Base-by-base conservation (phyloP, 371 early-diverging fungal genomes). In the Mucor mucedo region DNA sequence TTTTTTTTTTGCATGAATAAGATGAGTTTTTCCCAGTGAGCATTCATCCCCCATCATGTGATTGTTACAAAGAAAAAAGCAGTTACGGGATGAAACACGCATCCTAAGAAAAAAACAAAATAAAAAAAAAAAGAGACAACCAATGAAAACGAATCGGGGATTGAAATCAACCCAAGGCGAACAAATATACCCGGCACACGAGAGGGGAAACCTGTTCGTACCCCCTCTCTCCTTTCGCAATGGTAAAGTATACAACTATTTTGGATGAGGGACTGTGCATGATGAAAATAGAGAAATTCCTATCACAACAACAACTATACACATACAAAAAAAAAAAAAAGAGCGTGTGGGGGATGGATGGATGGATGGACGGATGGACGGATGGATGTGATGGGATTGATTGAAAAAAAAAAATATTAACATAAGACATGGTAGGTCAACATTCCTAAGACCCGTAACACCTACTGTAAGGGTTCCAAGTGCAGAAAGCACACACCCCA, bases 401-500 rank as follows among this genome's bases (percentile, higher is more conserved):
- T n/a, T 11, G 8, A 10, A 13, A 50, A 30, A 50, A 50, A 11
- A 30, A 50, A 30, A 50, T 5, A 27, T 50, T 30, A 4, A 2
- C 9, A 7, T 27, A 4, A 30, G 11, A 4, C 10, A 47, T 3
- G 10, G 5, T 63, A 89, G 97, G 97, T 97, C 82, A 96, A 96
- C 88, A 88, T 96, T 69, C 97, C 97, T 79, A 97, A 97, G 88
- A 92, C 94, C 80, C 89, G 95, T 70, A 95, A 94, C 86, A 96
- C 96, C 72, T 95, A 82, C 92, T 99, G 99, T 91, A 93, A 93
- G 88, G 93, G 96, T 76, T 84, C 84, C 84, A 87, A 89, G 80
- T 99, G 98, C 91, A 88, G 87, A 78, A 95, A 94, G 91, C 98
- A 99, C 94, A 96, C 95, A 70, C 92, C 93, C 56, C 98, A 98